Base-by-base conservation (phyloP, 2,329 filamentous ascomycete species). In the Sporothrix variecibatus region DNA sequence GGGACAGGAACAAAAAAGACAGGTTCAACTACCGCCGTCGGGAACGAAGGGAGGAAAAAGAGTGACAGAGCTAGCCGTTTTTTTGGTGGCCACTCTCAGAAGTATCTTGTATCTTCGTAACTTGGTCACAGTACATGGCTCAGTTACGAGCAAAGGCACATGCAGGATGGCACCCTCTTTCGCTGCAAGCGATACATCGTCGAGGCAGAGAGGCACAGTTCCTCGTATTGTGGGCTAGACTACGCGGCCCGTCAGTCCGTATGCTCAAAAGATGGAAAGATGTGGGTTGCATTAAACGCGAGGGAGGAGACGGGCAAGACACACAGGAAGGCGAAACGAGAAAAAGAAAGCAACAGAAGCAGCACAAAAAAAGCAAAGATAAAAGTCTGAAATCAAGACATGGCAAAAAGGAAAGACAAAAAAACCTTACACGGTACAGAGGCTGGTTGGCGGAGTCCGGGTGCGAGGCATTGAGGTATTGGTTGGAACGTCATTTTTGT, bases 11-110 rank as follows among this genome's bases (percentile, higher is more conserved):
- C 26, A 17, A 43, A 46, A 72, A 12, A 56, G 71, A 72, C 56
- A 28, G 56, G 26, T 17, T 15, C 74, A 67, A 71, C 73, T 75
- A 60, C 73, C 73, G 73, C 46, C 53, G 71, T 72, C 60, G 73
- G 73, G 46, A 71, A 17, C 58, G 70, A 68, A 53, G 26, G 31
- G 31, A 74, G 11, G 28, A 31, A 20, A 64, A 31, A 40, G 31
- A 34, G 71, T 31, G 11, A 49, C 38, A 34, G 38, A n/a, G 17
- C 31, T 49, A 28, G 38, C 34, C 38, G 23, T 71, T 51, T 70
- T 51, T 70, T 40, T 38, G 15, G 26, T 56, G 40, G 26, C 15
- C 3, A 46, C 26, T 17, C n/a, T 43, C 6, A 5, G 8, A 17
- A 17, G 49, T 40, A 56, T 38, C 64, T 20, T 49, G 11, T 20